Percentiles rank a stretch among this genome's conserved stretches.
These are phyloP conservation scores for Hyphochytrium catenoides DNA, from an alignment of 352 stramenopile genomes.

Conservation along the genomic window DNA sequence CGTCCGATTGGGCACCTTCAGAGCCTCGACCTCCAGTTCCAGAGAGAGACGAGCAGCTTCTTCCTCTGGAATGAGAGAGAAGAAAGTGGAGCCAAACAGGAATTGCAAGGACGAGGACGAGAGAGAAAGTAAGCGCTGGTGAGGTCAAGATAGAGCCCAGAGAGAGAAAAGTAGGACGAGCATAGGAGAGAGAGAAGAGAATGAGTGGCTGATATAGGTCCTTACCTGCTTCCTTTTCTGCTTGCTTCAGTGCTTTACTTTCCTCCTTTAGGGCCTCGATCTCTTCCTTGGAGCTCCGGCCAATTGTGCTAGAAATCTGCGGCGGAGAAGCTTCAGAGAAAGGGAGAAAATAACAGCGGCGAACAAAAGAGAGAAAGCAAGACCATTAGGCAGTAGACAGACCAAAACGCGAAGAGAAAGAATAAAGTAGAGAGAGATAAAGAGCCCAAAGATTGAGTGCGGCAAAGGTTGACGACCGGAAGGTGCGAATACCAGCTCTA, in stretches of 20 bases:
- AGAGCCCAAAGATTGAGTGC: neutral
- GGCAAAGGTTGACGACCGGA: neutral
- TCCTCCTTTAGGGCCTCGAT: no score
- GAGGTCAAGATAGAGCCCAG: no score
- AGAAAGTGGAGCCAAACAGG: no score
- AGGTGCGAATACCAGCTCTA: slow-evolving; percentile 10
- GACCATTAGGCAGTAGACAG: neutral
- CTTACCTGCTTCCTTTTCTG: no score
- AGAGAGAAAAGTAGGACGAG: no score
- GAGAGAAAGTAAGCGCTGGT: no score
- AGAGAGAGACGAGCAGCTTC: neutral
- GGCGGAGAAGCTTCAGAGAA: neutral
- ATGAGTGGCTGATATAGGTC: no score
- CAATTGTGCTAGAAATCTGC: slow-evolving; percentile 2
- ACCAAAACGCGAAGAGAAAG: neutral
- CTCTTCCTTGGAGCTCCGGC: no score
- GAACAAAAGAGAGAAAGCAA: neutral
- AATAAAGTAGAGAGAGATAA: neutral
- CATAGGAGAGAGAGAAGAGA: no score
- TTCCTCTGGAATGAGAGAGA: no score
- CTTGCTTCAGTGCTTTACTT: no score
- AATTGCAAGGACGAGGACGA: no score
- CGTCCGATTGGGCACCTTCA: slow-evolving; percentile 47
- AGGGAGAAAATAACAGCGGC: neutral
- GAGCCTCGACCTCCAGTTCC: slow-evolving; percentile 31